phyloP scores from a whole-genome alignment of 495 filamentous ascomycete genomes.

The Venustampulla echinocandica region DNA sequence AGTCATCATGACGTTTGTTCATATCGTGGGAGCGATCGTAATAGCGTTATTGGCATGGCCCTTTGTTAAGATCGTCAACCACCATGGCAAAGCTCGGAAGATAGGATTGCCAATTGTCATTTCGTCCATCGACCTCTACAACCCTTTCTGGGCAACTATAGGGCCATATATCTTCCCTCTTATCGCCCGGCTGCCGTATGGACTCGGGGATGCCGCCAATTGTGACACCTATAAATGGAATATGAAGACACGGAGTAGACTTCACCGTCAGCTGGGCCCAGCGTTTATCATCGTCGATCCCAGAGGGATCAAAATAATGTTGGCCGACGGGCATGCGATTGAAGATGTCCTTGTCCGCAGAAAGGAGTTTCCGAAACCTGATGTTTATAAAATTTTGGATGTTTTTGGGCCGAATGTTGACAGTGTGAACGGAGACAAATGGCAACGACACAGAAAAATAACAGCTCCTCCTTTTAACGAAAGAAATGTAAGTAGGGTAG shows the following conservation, averaged over 20 bases:
- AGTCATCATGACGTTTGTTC: background rate
- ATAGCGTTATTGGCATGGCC: background rate
- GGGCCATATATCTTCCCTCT: background rate
- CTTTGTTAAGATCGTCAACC: background rate
- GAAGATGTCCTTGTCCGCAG: conserved; percentile 6
- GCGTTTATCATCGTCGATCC: background rate
- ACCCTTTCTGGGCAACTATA: background rate
- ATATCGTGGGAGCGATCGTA: background rate
- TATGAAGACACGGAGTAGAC: background rate
- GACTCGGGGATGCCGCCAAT: background rate
- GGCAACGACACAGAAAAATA: conserved; percentile 33
- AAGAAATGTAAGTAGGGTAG: conserved; percentile 22
- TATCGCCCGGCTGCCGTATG: background rate
- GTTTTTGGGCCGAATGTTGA: conserved; percentile 31
- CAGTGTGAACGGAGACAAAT: conserved; percentile 29
- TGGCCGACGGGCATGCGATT: background rate
- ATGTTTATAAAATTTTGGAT: conserved; percentile 16
- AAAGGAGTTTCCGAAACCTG: conserved; percentile 7
- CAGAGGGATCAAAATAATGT: background rate
- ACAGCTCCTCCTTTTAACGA: conserved; percentile 36
- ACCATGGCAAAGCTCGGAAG: background rate
- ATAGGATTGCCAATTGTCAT: conserved; percentile 1
- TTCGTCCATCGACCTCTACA: background rate
- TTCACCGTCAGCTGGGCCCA: background rate
- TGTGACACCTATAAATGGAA: background rate